Base-by-base conservation (phyloP, 805 yeast species). In the Candida nitratophila region DNA sequence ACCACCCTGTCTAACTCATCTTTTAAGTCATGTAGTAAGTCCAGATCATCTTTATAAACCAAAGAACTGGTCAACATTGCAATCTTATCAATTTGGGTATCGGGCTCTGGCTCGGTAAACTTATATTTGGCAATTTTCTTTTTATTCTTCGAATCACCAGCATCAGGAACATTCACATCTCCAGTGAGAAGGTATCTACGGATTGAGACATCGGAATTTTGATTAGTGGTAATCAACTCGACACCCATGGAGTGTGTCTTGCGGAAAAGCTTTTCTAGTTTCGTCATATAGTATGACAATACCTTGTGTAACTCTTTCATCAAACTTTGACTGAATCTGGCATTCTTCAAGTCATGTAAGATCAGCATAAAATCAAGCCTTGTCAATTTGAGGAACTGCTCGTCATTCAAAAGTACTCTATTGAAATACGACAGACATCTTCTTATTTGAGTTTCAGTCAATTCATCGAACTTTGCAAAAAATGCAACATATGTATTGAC, bases 301-400 rank as follows among this genome's bases (percentile, higher is more conserved):
- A 91, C 81, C 39, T 79, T 76, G 32, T 79, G 81, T 12, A 84
- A 74, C 44, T 83, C 88, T 27, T 66, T 68, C 46, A 87, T 68
- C 0, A 79, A 63, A 11, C 20, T 4, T 6, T n/a, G 30, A 0
- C 65, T 60, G 1, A 79, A 71, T 16, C 81, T 61, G 7, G 81
- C 79, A 29, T 66, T 66, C 24, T 71, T 63, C 53, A 84, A 65
- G 24, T 74, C 68, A 53, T 79, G 74, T 1, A 86, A 57, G 2
- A 74, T 55, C 15, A 71, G 58, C 73, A 91, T 74, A 56, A 93
- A 79, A 57, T 90, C 96, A 30, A 93, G 57, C 41, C 96, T 68
- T 53, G 72, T 81, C 30, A 86, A 60, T 30, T 76, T 63, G 0
- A 80, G 67, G 21, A 61, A 53, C 41, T 70, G 73, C 45, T 84